These are phyloP conservation scores for Leptodontidium sp. DNA, from an alignment of 2,329 filamentous ascomycete species.

Conservation along the genomic window DNA sequence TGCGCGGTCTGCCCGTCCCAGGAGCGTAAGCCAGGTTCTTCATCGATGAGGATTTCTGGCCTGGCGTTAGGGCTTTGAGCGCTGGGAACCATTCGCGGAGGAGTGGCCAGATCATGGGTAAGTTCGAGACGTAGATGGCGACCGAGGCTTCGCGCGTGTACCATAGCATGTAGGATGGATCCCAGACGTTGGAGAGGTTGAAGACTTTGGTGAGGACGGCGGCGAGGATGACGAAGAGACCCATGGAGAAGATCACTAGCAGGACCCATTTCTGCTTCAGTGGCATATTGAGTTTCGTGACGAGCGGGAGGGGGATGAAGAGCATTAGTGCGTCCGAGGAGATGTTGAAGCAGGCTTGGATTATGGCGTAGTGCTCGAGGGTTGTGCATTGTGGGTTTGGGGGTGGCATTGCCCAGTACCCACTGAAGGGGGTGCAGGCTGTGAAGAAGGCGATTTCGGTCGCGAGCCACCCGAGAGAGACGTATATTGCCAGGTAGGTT, in stretches of 20 bases:
- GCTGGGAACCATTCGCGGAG: conserved; percentile 36
- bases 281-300: conserved; percentile 58
- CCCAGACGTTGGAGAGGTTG: conserved; percentile 49
- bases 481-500: conserved; percentile 58
- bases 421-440: conserved; percentile 60
- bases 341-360: conserved; percentile 65
- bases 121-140: conserved; percentile 60
- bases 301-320: conserved; percentile 61
- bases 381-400: conserved; percentile 61
- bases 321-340: conserved; percentile 66
- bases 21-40: not conserved
- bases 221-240: conserved; percentile 56
- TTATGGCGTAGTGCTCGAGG: conserved; percentile 62
- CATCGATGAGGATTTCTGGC: conserved; percentile 18
- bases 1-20: conserved; percentile 11
- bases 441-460: conserved; percentile 58
- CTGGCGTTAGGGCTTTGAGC: conserved; percentile 25
- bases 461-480: conserved; percentile 55
- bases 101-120: conserved; percentile 57
- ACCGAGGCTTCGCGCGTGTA: conserved; percentile 60
- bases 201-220: conserved; percentile 58
- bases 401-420: conserved; percentile 65
- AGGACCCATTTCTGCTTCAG: conserved; percentile 60
- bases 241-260: conserved; percentile 54
- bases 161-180: conserved; percentile 51